Percentiles rank a stretch among this genome's conserved stretches.
These are phyloP conservation scores for Haplosporangium sp. DNA, from an alignment of 371 early-diverging fungal genomes.

Conservation along the genomic window DNA sequence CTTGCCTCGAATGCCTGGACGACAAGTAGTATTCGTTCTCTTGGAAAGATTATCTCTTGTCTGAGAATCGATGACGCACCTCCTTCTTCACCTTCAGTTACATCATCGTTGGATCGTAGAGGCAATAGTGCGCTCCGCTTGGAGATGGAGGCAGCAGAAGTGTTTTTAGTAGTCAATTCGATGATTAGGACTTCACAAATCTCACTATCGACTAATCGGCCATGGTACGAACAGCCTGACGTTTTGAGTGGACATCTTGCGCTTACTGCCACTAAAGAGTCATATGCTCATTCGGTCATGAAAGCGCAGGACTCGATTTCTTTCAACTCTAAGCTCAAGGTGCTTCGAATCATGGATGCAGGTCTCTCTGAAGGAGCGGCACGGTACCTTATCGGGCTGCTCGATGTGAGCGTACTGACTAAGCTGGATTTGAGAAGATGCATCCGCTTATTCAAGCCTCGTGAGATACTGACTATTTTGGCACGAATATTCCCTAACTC, in stretches of 20 bases:
- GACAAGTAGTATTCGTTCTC: constrained; percentile 26
- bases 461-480: constrained; percentile 27
- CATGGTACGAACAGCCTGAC: constrained; percentile 27
- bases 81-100: constrained; percentile 20
- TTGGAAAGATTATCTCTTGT: constrained; percentile 22
- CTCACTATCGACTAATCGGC: constrained; percentile 7
- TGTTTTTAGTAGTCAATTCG: constrained; percentile 31
- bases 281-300: constrained; percentile 7
- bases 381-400: constrained; percentile 16
- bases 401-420: constrained; percentile 32
- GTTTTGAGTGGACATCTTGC: constrained; percentile 10
- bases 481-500: constrained; percentile 19
- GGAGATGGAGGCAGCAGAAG: constrained; percentile 32
- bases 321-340: constrained; percentile 28
- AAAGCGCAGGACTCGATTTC: constrained; percentile 27
- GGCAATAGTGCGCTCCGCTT: constrained; percentile 2
- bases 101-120: not conserved
- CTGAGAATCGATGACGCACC: constrained; percentile 16
- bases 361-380: constrained; percentile 31
- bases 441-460: constrained; percentile 27
- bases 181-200: constrained; percentile 28
- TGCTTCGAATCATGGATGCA: constrained; percentile 28
- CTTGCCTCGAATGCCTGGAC: constrained; percentile 33
- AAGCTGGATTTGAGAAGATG: constrained; percentile 33
- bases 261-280: constrained; percentile 28